Evolutionary conservation across 2,329 filamentous ascomycete species (phyloP), one percentile per base, ranked within the genome.

Genomic region (Samsoniella hepiali): DNA sequence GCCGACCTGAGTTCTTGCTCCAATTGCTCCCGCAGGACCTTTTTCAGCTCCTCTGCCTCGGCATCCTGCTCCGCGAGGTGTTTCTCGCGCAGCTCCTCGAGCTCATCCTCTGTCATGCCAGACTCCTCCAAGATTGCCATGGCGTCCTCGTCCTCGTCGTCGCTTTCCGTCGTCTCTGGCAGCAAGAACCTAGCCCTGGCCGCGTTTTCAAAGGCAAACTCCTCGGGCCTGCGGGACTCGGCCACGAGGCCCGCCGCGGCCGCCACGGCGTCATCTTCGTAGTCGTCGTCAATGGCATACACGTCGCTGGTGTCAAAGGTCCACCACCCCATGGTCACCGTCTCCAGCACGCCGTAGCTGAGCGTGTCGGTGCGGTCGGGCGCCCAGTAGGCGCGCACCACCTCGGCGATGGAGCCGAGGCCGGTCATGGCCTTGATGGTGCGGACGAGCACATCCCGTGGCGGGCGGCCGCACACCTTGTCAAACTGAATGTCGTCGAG

Each of bases 381-480:
- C n/a, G 53, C 29, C 44, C 42, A 51, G 8, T 57, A 58, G 11
- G 17, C 61, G 22, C 53, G 53, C 32, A 58, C 22, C 5, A 63
- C 61, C 13, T 63, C 61, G 32, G 53, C 22, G 45, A 63, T 44
- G 29, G 51, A 55, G 34, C 31, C 3, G 29, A 62, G 59, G 13
- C 58, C 59, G 4, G 59, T 62, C 17, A 49, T 38, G 29, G 53
- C 42, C 42, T 50, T 55, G 34, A 68, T 49, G 34, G 56, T 61
- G 51, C 45, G 61, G 9, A 45, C 27, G 22, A 64, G 63, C 7
- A 64, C 57, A 7, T 65, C 63, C 9, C 55, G 55, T 2, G 64
- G 51, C 9, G 67, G 65, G 38, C 67, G 66, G n/a, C 56, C 40
- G n/a, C 67, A 60, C 11, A 64, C 55, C 10, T 62, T 9, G 49